Conservation (phyloP, 164 flowering plant genomes). For the Platanus orientalis region DNA sequence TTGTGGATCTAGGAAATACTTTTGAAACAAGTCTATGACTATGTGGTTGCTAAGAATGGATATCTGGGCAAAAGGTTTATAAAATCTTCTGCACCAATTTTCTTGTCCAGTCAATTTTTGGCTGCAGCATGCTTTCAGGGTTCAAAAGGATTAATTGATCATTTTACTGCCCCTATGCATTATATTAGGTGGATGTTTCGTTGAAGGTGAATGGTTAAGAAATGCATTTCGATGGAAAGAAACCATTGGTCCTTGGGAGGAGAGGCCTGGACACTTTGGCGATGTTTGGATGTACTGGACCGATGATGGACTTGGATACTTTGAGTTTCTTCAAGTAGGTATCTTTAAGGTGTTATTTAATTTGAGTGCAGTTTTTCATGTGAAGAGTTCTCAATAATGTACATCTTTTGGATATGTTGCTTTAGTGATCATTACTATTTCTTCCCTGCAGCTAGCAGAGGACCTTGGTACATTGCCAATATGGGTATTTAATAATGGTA, state of each 20-base stretch:
- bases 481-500: conserved; percentile 97
- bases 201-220: conserved; percentile 87
- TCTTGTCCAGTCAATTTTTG: not conserved
- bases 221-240: conserved; percentile 96
- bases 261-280: conserved; percentile 93
- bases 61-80: not conserved
- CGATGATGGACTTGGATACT: conserved; percentile 92
- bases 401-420: not conserved
- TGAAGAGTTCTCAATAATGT: not conserved
- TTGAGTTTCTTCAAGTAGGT: conserved; percentile 84
- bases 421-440: conserved; percentile 3
- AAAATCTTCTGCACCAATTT: not conserved
- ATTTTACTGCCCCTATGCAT: not conserved
- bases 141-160: not conserved
- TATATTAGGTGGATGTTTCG: conserved; percentile 79
- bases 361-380: conserved; percentile 6
- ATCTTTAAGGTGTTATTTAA: conserved; percentile 7
- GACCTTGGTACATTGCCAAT: conserved; percentile 74
- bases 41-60: not conserved
- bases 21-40: no score
- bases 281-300: conserved; percentile 98
- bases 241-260: conserved; percentile 90
- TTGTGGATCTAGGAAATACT: no score
- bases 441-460: conserved; percentile 66
- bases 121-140: not conserved